A percentile compares a stretch with the other conserved stretches of the same genome.
Conservation (phyloP, 2,329 filamentous ascomycete species). For the Phaeomoniella chlamydospora region DNA sequence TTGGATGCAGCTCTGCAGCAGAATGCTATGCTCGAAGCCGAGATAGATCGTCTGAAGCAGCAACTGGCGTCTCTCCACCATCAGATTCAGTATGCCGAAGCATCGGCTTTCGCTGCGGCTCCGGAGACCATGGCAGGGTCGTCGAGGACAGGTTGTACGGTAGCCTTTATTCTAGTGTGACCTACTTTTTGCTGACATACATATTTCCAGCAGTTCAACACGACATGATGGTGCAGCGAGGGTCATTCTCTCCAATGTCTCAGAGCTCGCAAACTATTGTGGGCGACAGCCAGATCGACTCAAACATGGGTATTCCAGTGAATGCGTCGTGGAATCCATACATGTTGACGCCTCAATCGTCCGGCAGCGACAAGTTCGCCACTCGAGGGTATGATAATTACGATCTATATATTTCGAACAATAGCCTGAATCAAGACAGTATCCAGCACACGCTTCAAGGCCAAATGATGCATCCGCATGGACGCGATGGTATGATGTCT, state of each 20-base stretch:
- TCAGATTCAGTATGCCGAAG: neutral
- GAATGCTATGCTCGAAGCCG: slow-evolving; percentile 39
- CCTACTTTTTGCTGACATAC: neutral
- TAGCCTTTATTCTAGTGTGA: neutral
- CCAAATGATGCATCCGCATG: neutral
- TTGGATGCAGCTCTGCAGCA: slow-evolving; percentile 36
- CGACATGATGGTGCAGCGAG: neutral
- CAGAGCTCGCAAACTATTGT: neutral
- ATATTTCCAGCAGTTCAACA: neutral
- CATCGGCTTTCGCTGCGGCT: neutral
- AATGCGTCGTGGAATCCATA: neutral
- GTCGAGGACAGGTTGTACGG: neutral
- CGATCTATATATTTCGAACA: neutral
- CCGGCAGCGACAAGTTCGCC: neutral
- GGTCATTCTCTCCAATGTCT: neutral
- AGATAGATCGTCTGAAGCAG: slow-evolving; percentile 36
- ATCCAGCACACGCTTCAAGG: neutral
- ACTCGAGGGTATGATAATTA: neutral
- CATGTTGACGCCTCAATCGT: neutral
- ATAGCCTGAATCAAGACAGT: neutral
- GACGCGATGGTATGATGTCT: neutral
- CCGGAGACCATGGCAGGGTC: no score
- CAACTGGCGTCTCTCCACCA: slow-evolving; percentile 20
- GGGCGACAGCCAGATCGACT: neutral
- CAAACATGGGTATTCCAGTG: neutral